phyloP scores from a whole-genome alignment of 148 eudicot species.

The Polygonum maritimum region DNA sequence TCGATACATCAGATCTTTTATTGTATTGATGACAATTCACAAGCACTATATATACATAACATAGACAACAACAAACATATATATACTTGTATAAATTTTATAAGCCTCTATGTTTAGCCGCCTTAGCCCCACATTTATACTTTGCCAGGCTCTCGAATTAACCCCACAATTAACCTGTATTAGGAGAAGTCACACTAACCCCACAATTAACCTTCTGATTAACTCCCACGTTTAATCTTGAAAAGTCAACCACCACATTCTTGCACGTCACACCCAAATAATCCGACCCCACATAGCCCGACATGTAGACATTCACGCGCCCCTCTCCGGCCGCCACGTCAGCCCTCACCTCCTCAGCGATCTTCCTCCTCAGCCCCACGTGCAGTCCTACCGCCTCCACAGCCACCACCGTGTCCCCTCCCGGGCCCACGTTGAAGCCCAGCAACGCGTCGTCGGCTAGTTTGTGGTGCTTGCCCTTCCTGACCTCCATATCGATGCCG shows the following conservation, averaged over 20 bases:
- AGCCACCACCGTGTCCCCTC: not conserved
- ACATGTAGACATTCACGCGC: not conserved
- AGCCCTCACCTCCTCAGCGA: not conserved
- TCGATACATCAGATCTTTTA: too few relatives aligned
- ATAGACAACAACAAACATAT: too few relatives aligned
- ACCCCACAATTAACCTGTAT: too few relatives aligned
- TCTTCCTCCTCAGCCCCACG: slow-evolving; percentile 1
- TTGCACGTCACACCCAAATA: not conserved
- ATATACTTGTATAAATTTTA: too few relatives aligned
- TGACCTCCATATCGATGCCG: not conserved
- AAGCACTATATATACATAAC: too few relatives aligned
- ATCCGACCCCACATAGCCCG: not conserved
- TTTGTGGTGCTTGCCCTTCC: not conserved
- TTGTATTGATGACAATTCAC: too few relatives aligned
- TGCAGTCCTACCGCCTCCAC: not conserved
- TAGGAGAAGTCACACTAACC: not conserved
- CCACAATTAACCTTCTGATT: not conserved
- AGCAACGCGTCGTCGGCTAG: not conserved
- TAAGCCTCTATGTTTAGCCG: too few relatives aligned
- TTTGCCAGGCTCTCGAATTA: too few relatives aligned
- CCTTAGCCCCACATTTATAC: too few relatives aligned
- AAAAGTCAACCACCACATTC: not conserved
- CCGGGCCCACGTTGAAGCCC: not conserved
- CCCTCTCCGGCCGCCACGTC: not conserved
- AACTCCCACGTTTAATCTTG: not conserved